A percentile compares a stretch with the other conserved stretches of the same genome.
These are phyloP conservation scores for Nitzschia putrida DNA, from an alignment of 108 stramenopile genomes.

Conservation along the genomic window DNA sequence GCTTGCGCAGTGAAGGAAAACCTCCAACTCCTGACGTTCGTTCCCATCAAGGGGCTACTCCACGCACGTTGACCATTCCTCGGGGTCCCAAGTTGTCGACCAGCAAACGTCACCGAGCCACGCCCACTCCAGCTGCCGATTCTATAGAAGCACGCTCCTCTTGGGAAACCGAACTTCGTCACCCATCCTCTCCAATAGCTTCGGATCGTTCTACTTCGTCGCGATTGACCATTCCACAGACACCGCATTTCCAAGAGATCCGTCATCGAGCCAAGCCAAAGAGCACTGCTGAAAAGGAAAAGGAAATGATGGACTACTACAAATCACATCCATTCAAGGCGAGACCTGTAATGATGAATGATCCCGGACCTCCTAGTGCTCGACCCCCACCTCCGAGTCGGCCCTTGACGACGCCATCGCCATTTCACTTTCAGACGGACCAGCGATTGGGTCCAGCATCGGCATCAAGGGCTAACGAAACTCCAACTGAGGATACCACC, in stretches of 20 bases:
- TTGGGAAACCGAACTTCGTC: constrained; percentile 22
- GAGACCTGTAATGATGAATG: constrained; percentile 8
- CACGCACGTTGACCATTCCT: constrained; percentile 30
- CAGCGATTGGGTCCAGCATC: not conserved
- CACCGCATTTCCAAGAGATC: constrained; percentile 42
- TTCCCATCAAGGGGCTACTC: not conserved
- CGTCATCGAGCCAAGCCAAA: constrained; percentile 35
- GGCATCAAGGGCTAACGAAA: not conserved
- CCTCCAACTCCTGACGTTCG: not conserved
- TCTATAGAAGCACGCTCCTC: not conserved
- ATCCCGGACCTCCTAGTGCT: not conserved
- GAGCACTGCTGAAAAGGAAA: constrained; percentile 47
- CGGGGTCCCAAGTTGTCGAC: constrained; percentile 36
- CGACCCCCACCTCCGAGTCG: not conserved
- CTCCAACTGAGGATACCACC: not conserved
- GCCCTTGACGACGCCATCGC: constrained; percentile 27
- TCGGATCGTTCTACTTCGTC: constrained; percentile 18
- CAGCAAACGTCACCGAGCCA: constrained; percentile 11
- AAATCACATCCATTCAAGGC: constrained; percentile 53
- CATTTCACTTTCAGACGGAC: constrained; percentile 28
- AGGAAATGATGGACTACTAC: constrained; percentile 49
- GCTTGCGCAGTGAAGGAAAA: constrained; percentile 11
- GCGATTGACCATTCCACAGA: constrained; percentile 40
- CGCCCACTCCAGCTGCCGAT: not conserved
- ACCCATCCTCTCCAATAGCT: constrained; percentile 11